Evolutionary conservation across 345 rosid genomes (phyloP).

Genomic region (Garcia nutans): DNA sequence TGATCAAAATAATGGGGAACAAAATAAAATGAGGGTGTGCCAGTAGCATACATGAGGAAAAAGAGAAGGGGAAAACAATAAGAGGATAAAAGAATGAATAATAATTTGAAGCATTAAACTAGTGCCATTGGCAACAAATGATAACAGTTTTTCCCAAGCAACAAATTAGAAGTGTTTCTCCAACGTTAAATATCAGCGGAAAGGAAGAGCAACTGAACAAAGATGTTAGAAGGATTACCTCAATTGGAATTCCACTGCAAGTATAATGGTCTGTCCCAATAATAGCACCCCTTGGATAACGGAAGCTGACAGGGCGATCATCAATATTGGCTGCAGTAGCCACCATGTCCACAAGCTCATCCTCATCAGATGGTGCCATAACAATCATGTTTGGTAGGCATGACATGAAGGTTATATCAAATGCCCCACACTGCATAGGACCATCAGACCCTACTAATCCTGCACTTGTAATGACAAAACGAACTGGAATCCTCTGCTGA

Average conservation of each 20-base stretch:
- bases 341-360: conserved; percentile 86
- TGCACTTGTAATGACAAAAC: conserved; percentile 83
- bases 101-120: background rate
- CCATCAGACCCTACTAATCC: conserved; percentile 94
- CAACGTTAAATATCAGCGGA: conserved; percentile 5
- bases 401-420: conserved; percentile 91
- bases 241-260: conserved; percentile 56
- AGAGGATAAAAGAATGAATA: background rate
- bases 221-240: conserved; percentile 44
- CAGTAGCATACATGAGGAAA: background rate
- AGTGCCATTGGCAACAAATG: background rate
- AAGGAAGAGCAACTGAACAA: conserved; percentile 7
- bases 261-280: conserved; percentile 46
- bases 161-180: background rate
- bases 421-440: conserved; percentile 79
- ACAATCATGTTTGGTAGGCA: conserved; percentile 95
- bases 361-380: conserved; percentile 93
- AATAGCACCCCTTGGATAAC: conserved; percentile 81
- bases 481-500: conserved; percentile 79
- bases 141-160: conserved; percentile 1
- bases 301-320: conserved; percentile 84
- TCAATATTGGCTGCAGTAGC: conserved; percentile 68
- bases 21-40: background rate
- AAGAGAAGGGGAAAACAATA: background rate
- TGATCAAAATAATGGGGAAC: background rate